These are phyloP conservation scores for Chlorella sp. DNA, from an alignment of 139 green algal genomes.

Conservation along the genomic window DNA sequence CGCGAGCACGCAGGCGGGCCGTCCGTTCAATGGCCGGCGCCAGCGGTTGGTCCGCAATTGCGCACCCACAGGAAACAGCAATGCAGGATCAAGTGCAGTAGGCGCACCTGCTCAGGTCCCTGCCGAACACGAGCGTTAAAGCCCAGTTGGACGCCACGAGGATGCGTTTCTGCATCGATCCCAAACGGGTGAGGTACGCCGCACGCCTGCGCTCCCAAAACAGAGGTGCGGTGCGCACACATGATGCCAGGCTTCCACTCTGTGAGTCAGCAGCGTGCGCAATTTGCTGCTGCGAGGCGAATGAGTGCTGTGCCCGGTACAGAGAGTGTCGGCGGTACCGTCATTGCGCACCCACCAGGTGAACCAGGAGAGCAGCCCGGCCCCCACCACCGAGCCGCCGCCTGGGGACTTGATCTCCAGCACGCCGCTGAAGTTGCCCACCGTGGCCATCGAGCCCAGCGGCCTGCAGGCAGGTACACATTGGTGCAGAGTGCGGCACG, in stretches of 20 bases:
- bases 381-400: too few relatives aligned
- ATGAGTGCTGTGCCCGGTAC: neutral
- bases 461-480: conserved; percentile 15
- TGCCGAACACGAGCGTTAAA: conserved; percentile 16
- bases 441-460: conserved; percentile 62
- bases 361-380: neutral
- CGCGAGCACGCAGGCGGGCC: too few relatives aligned
- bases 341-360: neutral
- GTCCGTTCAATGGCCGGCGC: too few relatives aligned
- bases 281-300: neutral
- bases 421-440: conserved; percentile 44
- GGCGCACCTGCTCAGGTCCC: conserved; percentile 13
- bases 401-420: conserved; percentile 55
- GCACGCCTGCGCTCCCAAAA: too few relatives aligned
- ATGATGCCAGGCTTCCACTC: neutral
- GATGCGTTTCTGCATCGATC: conserved; percentile 46
- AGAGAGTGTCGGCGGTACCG: neutral
- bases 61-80: neutral
- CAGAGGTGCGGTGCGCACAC: too few relatives aligned
- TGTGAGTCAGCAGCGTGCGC: neutral
- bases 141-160: conserved; percentile 25
- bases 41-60: too few relatives aligned
- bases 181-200: conserved; percentile 76
- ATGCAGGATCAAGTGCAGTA: neutral
- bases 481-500: too few relatives aligned